A percentile compares a stretch with the other conserved stretches of the same genome.
Evolutionary conservation across 108 stramenopile species (phyloP).

Genomic region (Seminavis robusta): DNA sequence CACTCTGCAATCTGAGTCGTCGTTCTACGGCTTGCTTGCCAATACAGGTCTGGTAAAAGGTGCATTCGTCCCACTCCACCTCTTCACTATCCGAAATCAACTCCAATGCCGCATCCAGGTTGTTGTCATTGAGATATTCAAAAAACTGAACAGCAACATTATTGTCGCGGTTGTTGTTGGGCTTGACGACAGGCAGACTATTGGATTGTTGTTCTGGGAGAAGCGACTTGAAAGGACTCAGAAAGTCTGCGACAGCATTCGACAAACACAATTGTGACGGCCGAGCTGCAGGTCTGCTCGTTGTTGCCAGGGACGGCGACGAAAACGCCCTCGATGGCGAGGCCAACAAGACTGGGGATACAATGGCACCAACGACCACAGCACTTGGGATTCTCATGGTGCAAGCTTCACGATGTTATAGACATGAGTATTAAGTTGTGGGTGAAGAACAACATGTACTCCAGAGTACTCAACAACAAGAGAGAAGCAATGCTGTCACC

Average conservation of each 20-base stretch:
- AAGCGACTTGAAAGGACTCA: too few relatives aligned
- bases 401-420: too few relatives aligned
- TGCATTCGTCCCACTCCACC: conserved; percentile 15
- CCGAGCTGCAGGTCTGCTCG: background rate
- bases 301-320: background rate
- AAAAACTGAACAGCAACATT: background rate
- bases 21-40: conserved; percentile 10
- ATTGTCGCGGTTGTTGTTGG: background rate
- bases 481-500: too few relatives aligned
- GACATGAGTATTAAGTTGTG: too few relatives aligned
- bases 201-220: too few relatives aligned
- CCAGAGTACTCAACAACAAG: too few relatives aligned
- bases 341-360: too few relatives aligned
- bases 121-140: conserved; percentile 1
- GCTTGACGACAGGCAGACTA: too few relatives aligned
- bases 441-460: too few relatives aligned
- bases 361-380: too few relatives aligned
- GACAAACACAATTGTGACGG: background rate
- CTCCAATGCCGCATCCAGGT: conserved; percentile 5
- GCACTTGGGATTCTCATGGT: too few relatives aligned
- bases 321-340: background rate
- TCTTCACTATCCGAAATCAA: too few relatives aligned
- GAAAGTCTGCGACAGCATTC: background rate
- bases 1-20: conserved; percentile 5
- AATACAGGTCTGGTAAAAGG: conserved; percentile 2